Evolutionary conservation across 2,329 filamentous ascomycete genomes (phyloP).

Genomic region (Fonsecaea pedrosoi): DNA sequence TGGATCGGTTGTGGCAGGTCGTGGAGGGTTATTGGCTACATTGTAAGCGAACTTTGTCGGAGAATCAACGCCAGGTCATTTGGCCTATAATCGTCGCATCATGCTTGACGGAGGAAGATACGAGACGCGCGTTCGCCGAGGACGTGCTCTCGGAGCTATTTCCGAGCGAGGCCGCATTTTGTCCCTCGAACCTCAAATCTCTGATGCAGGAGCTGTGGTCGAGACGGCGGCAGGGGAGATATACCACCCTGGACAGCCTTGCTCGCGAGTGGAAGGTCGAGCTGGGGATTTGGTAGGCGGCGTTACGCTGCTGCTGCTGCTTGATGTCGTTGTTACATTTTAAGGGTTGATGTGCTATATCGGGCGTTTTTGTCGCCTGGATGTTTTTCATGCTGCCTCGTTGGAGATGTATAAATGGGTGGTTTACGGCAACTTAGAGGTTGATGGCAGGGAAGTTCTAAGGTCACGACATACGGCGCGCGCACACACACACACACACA

Average conservation of each 20-base stretch:
- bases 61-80: not conserved
- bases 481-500: no score
- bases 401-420: no score
- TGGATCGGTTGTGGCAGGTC: not conserved
- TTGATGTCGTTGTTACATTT: no score
- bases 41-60: not conserved
- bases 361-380: no score
- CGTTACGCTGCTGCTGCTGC: no score
- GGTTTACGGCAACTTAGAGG: no score
- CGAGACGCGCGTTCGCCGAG: not conserved
- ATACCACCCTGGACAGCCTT: not conserved
- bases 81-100: not conserved
- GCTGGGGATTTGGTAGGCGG: not conserved
- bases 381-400: no score
- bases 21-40: not conserved
- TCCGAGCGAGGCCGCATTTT: not conserved
- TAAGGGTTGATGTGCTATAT: no score
- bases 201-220: not conserved
- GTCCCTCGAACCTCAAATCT: not conserved
- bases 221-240: not conserved
- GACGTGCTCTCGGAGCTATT: slow-evolving; percentile 1
- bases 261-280: not conserved
- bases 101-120: not conserved
- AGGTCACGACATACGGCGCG: no score
- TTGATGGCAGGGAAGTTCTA: no score